These are phyloP conservation scores for Linnemannia exigua DNA, from an alignment of 192 early-diverging fungal species.

Conservation along the genomic window DNA sequence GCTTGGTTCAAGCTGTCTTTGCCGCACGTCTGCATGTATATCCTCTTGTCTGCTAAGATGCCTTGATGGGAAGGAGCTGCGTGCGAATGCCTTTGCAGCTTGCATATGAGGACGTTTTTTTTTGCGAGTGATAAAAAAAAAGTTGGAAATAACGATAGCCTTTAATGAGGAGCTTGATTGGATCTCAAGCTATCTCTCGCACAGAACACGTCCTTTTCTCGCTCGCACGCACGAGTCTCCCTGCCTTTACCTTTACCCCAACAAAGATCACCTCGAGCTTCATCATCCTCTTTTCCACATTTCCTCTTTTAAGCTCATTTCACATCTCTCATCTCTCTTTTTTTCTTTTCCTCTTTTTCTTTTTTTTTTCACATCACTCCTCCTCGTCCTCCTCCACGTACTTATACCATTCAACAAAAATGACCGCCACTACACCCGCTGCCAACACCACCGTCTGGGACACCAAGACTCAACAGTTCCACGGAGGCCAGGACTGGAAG, in stretches of 20 bases:
- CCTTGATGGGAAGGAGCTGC: no score
- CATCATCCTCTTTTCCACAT: background rate
- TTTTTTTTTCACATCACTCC: background rate
- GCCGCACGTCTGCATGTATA: no score
- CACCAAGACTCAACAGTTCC: conserved; percentile 89
- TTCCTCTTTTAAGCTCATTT: background rate
- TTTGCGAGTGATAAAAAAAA: no score
- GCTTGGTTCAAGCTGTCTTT: no score
- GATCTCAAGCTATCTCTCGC: background rate
- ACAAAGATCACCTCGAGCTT: background rate
- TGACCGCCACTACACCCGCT: conserved; percentile 30
- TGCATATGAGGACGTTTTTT: no score
- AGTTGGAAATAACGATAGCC: no score
- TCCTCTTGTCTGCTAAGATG: no score
- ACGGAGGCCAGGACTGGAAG: conserved; percentile 89
- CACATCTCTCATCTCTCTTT: background rate
- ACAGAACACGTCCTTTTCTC: background rate
- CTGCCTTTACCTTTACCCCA: background rate
- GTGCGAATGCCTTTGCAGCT: no score
- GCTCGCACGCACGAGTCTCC: background rate
- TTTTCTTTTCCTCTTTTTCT: background rate
- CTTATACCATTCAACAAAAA: background rate
- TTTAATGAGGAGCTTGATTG: background rate
- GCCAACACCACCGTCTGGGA: conserved; percentile 76
- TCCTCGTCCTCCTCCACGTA: background rate